Evolutionary conservation across 2,329 filamentous ascomycete species (phyloP).

Genomic region (Pseudocercospora vitis): DNA sequence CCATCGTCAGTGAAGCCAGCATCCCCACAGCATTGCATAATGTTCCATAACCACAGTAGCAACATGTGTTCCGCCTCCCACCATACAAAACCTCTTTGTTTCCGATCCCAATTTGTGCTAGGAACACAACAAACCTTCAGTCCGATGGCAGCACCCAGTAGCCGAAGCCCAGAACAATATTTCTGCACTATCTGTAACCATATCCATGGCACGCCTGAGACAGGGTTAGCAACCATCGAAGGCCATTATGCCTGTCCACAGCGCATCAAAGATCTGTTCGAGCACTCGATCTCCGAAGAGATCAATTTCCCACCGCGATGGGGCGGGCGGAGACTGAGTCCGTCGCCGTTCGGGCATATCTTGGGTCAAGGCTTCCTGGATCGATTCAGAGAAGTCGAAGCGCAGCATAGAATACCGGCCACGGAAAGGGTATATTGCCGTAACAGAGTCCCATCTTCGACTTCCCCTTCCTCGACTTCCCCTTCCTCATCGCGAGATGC

Average conservation of each 20-base stretch:
- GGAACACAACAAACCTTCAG: too few relatives aligned
- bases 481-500: too few relatives aligned
- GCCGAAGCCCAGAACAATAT: too few relatives aligned
- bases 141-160: too few relatives aligned
- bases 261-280: constrained; percentile 24
- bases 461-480: neutral
- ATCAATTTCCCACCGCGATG: constrained; percentile 23
- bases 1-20: too few relatives aligned
- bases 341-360: constrained; percentile 18
- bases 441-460: neutral
- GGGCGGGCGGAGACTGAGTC: constrained; percentile 16
- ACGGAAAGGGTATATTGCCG: constrained; percentile 25
- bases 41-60: too few relatives aligned
- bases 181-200: neutral
- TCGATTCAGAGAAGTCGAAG: constrained; percentile 10
- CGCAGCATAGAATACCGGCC: constrained; percentile 16
- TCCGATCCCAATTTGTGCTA: too few relatives aligned
- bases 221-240: neutral
- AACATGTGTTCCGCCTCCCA: too few relatives aligned
- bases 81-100: too few relatives aligned
- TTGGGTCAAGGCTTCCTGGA: constrained; percentile 15
- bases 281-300: constrained; percentile 15
- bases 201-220: neutral
- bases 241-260: constrained; percentile 12
- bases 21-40: too few relatives aligned